phyloP scores from a whole-genome alignment of 805 yeast genomes.

The Jamesozyma hellenica region DNA sequence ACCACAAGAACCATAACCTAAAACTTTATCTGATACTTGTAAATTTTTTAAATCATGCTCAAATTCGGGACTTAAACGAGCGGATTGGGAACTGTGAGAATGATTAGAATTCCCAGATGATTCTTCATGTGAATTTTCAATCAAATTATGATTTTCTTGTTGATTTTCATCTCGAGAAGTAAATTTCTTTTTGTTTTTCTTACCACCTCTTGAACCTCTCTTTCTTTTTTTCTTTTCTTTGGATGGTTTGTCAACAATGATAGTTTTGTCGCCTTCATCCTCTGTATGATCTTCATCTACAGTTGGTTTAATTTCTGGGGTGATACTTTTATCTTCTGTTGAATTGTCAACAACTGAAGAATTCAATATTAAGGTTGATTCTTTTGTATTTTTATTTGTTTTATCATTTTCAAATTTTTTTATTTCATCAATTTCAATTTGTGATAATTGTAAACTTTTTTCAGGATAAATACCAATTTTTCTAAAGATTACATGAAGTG shows the following conservation, averaged over 20 bases:
- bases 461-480: slow-evolving; percentile 23
- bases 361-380: too few relatives aligned
- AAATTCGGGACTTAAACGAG: slow-evolving; percentile 10
- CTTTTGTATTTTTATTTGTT: background rate
- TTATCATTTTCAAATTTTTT: background rate
- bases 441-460: slow-evolving; percentile 2
- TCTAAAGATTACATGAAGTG: slow-evolving; percentile 25
- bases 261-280: background rate
- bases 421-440: slow-evolving; percentile 6
- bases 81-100: slow-evolving; percentile 1
- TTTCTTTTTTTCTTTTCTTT: slow-evolving; percentile 46
- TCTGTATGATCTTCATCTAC: too few relatives aligned
- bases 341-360: background rate
- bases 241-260: background rate
- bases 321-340: slow-evolving; percentile 4
- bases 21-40: slow-evolving; percentile 56
- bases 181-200: slow-evolving; percentile 33
- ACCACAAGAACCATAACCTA: slow-evolving; percentile 96
- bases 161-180: background rate
- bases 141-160: background rate
- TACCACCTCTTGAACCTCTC: slow-evolving; percentile 81
- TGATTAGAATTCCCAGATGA: background rate
- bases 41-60: slow-evolving; percentile 38
- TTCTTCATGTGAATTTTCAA: background rate
- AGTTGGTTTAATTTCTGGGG: background rate